Evolutionary conservation across 2,329 filamentous ascomycete genomes (phyloP).

Genomic region (Alternaria sp.): DNA sequence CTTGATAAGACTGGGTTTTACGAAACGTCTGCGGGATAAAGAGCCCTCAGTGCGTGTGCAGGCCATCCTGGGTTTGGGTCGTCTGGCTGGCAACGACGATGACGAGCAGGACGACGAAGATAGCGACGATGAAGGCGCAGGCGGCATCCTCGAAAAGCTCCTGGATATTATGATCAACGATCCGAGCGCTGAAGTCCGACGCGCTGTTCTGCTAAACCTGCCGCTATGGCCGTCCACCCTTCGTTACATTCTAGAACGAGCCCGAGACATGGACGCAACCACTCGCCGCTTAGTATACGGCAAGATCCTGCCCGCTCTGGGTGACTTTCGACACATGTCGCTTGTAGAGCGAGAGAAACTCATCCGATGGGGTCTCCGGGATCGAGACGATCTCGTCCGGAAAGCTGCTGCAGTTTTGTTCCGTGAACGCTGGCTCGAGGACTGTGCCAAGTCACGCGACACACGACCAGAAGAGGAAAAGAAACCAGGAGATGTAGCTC

Average conservation of each 20-base stretch:
- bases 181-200: constrained; percentile 89
- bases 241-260: constrained; percentile 87
- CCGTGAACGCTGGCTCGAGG: constrained; percentile 96
- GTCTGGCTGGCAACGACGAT: constrained; percentile 75
- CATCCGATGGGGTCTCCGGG: constrained; percentile 90
- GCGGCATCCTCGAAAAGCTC: constrained; percentile 80
- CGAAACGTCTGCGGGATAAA: constrained; percentile 91
- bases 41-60: constrained; percentile 92
- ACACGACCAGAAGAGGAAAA: constrained; percentile 64
- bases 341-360: constrained; percentile 95
- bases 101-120: constrained; percentile 69
- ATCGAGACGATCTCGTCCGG: constrained; percentile 91
- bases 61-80: constrained; percentile 87
- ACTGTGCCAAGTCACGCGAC: constrained; percentile 77
- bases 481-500: constrained; percentile 54
- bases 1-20: constrained; percentile 76
- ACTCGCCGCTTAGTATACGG: constrained; percentile 89
- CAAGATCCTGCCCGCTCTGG: constrained; percentile 82
- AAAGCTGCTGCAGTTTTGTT: constrained; percentile 92
- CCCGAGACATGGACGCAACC: constrained; percentile 84
- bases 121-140: constrained; percentile 70
- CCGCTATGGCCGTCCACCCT: constrained; percentile 83
- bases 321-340: constrained; percentile 93
- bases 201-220: constrained; percentile 88
- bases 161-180: constrained; percentile 92